Percentiles rank a stretch among this genome's conserved stretches.
Evolutionary conservation across 805 yeast species (phyloP).

Genomic region (Wickerhamiella galacta): DNA sequence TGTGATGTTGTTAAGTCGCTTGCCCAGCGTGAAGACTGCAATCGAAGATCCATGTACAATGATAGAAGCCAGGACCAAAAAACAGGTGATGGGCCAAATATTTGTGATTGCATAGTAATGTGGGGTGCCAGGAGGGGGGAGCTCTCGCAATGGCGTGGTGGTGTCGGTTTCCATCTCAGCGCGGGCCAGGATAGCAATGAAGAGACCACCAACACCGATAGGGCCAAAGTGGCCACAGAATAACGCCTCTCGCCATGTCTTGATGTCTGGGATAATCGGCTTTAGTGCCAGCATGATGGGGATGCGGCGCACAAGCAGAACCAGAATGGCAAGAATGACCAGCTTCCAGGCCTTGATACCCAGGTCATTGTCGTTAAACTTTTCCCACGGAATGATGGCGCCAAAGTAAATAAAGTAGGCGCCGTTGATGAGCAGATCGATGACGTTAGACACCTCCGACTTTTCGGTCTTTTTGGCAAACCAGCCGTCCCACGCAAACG

Average conservation of each 20-base stretch:
- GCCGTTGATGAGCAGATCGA: constrained; percentile 66
- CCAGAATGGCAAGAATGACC: constrained; percentile 53
- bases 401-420: constrained; percentile 84
- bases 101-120: constrained; percentile 44
- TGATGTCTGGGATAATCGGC: constrained; percentile 71
- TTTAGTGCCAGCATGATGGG: constrained; percentile 66
- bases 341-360: constrained; percentile 71
- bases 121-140: constrained; percentile 32
- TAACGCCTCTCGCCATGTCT: constrained; percentile 84
- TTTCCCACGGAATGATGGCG: constrained; percentile 76
- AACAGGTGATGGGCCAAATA: constrained; percentile 74
- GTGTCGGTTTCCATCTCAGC: constrained; percentile 45
- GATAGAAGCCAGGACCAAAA: constrained; percentile 65
- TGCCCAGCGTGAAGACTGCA: constrained; percentile 63
- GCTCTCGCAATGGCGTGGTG: constrained; percentile 36
- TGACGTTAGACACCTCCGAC: constrained; percentile 76
- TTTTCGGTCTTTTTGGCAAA: constrained; percentile 70
- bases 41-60: constrained; percentile 85
- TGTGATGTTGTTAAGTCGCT: constrained; percentile 79
- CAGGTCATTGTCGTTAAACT: constrained; percentile 40
- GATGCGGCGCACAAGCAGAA: constrained; percentile 59
- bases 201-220: constrained; percentile 86
- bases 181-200: constrained; percentile 67
- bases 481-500: constrained; percentile 90
- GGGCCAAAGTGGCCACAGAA: constrained; percentile 96